These are phyloP conservation scores for Cystofilobasidium bisporidii DNA, from an alignment of 768 basidiomycete genomes.

Conservation along the genomic window DNA sequence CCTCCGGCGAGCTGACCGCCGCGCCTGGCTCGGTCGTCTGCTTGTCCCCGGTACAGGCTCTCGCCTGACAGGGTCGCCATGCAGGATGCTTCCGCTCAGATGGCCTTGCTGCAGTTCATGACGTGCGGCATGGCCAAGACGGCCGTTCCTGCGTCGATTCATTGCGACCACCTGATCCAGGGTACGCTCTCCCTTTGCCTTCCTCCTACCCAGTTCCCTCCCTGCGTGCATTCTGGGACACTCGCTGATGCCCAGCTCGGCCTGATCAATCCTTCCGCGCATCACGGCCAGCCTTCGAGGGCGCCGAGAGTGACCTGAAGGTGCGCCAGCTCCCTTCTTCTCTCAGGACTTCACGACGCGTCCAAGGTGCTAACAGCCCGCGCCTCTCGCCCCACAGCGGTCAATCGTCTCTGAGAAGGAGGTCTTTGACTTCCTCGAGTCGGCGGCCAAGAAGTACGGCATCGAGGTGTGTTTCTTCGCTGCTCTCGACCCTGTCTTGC, in stretches of 20 bases:
- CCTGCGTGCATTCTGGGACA: too few relatives aligned
- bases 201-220: not conserved
- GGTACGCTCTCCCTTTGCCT: conserved; percentile 36
- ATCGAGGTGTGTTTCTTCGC: conserved; percentile 69
- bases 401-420: conserved; percentile 85
- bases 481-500: too few relatives aligned
- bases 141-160: conserved; percentile 66
- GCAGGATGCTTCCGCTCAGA: conserved; percentile 55
- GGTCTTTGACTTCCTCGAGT: conserved; percentile 94
- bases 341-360: too few relatives aligned
- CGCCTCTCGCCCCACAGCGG: conserved; percentile 52
- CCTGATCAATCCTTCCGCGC: not conserved
- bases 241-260: not conserved
- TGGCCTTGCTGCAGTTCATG: conserved; percentile 85
- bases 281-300: conserved; percentile 49
- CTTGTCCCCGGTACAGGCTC: conserved; percentile 41
- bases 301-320: conserved; percentile 76
- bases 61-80: conserved; percentile 89
- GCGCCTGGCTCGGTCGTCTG: too few relatives aligned
- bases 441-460: conserved; percentile 60
- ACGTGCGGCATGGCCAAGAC: conserved; percentile 76
- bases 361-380: too few relatives aligned
- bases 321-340: conserved; percentile 41
- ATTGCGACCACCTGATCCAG: conserved; percentile 96
- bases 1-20: too few relatives aligned